A percentile compares a stretch with the other conserved stretches of the same genome.
phyloP scores from a whole-genome alignment of 1,139 yeast species.

The Pichia sp. region DNA sequence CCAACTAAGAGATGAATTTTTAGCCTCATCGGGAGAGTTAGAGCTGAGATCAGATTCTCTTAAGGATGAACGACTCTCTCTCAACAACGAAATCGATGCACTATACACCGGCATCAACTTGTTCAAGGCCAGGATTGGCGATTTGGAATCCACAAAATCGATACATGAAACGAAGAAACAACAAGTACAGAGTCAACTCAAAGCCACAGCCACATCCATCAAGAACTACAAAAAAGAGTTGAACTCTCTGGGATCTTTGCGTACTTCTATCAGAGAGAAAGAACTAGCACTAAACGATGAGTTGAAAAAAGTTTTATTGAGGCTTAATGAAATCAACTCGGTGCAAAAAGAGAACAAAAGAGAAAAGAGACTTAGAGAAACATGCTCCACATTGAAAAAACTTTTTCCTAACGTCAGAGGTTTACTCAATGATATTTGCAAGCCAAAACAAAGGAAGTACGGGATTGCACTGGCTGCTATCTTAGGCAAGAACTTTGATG shows the following conservation, averaged over 20 bases:
- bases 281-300: slow-evolving; percentile 57
- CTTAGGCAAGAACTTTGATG: slow-evolving; percentile 72
- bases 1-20: slow-evolving; percentile 46
- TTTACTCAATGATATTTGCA: slow-evolving; percentile 68
- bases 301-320: slow-evolving; percentile 53
- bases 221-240: slow-evolving; percentile 35
- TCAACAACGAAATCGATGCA: slow-evolving; percentile 34
- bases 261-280: slow-evolving; percentile 39
- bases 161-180: slow-evolving; percentile 30
- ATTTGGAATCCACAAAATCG: slow-evolving; percentile 30
- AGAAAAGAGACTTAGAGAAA: slow-evolving; percentile 66
- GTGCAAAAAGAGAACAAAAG: slow-evolving; percentile 67
- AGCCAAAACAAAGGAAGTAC: slow-evolving; percentile 70
- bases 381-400: slow-evolving; percentile 58
- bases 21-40: slow-evolving; percentile 51
- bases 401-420: slow-evolving; percentile 81
- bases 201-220: slow-evolving; percentile 26
- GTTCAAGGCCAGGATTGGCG: slow-evolving; percentile 36
- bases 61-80: slow-evolving; percentile 39
- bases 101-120: slow-evolving; percentile 38
- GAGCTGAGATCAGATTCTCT: slow-evolving; percentile 46
- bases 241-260: slow-evolving; percentile 36
- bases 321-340: slow-evolving; percentile 67
- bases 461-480: slow-evolving; percentile 74
- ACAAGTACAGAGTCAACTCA: slow-evolving; percentile 29